Base-by-base conservation (phyloP, 148 eudicot genomes). In the Beta vulgaris region DNA sequence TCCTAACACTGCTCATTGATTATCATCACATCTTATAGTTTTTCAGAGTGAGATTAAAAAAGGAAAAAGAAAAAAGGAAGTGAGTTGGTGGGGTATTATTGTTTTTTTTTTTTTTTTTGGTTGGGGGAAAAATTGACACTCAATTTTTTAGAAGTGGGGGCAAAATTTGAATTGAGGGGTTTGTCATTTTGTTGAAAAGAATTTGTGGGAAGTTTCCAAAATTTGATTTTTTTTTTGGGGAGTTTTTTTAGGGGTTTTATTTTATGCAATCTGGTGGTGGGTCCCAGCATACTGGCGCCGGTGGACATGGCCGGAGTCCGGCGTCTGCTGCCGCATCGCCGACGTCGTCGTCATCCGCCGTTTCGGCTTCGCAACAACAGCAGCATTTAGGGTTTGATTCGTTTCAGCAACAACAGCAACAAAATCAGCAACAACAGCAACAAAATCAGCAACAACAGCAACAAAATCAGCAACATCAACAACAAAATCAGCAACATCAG, bases 181-280 rank as follows among this genome's bases (percentile, higher is more conserved):
- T 65, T 66, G 77, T 44, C 69, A 67, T 79, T 73, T 73, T 73
- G 73, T 44, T 36, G 53, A 68, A n/a, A 58, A n/a, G 53, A 32
- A 12, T 40, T 48, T 23, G 19, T 79, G 85, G 82, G 80, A 18
- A 48, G 18, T 65, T 71, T 35, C 53, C 68, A 42, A 48, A 26
- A 31, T 55, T 78, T 72, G 81, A 71, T 49, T 35, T 72, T 31
- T 54, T 46, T 73, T 34, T 64, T 68, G 60, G 71, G 29, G 31
- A 14, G 19, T 60, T 53, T 8, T 32, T 67, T 42, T 25, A 67
- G 71, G 21, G 58, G 68, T 51, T 40, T 34, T 54, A 40, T 40
- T 71, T 70, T 77, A 93, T 93, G 96, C 96, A 91, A 80, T 83
- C 96, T 72, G 98, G 96, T 32, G 96, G 96, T 85, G 93, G 91